phyloP scores from a whole-genome alignment of 441 rosid genomes.

The Pelargonium citronellum region DNA sequence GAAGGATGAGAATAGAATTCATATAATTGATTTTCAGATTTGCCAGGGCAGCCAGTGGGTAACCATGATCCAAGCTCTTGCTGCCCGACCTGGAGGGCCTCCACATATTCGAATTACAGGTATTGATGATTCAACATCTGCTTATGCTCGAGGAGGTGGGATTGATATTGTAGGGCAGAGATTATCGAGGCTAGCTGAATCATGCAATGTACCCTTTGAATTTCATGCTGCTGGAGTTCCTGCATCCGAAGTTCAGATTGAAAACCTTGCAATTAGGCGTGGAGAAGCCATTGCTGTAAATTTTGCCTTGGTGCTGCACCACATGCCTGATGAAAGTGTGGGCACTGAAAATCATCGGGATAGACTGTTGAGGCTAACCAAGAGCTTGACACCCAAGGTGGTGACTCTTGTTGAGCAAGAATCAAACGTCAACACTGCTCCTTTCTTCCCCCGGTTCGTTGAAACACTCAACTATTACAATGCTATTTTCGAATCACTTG shows the following conservation, averaged over 20 bases:
- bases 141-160: constrained; percentile 78
- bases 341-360: constrained; percentile 77
- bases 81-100: constrained; percentile 77
- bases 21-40: constrained; percentile 81
- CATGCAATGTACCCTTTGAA: constrained; percentile 70
- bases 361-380: constrained; percentile 62
- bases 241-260: constrained; percentile 53
- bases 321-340: constrained; percentile 88
- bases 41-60: constrained; percentile 85
- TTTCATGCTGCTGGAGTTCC: constrained; percentile 53
- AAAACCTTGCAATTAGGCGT: constrained; percentile 49
- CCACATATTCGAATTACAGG: constrained; percentile 74
- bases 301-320: constrained; percentile 74
- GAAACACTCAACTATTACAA: constrained; percentile 64
- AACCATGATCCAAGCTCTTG: constrained; percentile 80
- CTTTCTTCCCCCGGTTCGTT: constrained; percentile 55
- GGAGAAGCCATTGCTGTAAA: constrained; percentile 80
- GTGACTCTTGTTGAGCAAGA: constrained; percentile 91
- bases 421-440: constrained; percentile 77
- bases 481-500: constrained; percentile 77
- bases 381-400: constrained; percentile 66
- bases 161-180: constrained; percentile 68
- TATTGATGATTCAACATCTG: constrained; percentile 68
- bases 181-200: constrained; percentile 55
- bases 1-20: constrained; percentile 58